Evolutionary conservation across 2,329 filamentous ascomycete species (phyloP).

Genomic region (Decorospora gaudefroyi): DNA sequence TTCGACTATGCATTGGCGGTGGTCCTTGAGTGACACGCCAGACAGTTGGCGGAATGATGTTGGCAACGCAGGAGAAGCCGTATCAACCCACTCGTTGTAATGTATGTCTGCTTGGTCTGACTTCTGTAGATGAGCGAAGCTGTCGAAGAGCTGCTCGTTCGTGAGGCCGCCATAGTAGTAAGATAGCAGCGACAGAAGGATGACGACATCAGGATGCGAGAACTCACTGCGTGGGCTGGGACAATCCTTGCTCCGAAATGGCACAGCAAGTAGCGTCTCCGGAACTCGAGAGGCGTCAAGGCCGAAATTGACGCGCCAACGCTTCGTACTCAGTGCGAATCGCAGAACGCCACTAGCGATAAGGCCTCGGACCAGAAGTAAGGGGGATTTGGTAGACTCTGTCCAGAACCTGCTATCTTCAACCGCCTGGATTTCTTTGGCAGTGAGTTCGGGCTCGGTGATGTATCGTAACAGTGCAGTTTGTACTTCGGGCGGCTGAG

Average conservation of each 20-base stretch:
- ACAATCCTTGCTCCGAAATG: conserved; percentile 67
- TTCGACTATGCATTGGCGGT: conserved; percentile 50
- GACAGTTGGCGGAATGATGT: conserved; percentile 47
- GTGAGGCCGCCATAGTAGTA: conserved; percentile 68
- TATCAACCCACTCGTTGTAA: conserved; percentile 57
- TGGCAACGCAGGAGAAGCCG: conserved; percentile 31
- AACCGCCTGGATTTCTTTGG: conserved; percentile 41
- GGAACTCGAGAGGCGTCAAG: conserved; percentile 57
- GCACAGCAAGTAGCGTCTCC: conserved; percentile 59
- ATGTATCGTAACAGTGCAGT: conserved; percentile 53
- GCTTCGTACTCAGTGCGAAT: conserved; percentile 60
- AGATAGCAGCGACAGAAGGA: conserved; percentile 66
- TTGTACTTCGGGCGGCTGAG: conserved; percentile 38
- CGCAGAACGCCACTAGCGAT: conserved; percentile 60
- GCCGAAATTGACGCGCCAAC: conserved; percentile 70
- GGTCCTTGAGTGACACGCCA: conserved; percentile 53
- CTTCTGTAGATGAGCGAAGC: conserved; percentile 55
- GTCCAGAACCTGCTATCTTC: conserved; percentile 35
- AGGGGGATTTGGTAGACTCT: conserved; percentile 33
- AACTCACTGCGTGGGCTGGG: conserved; percentile 67
- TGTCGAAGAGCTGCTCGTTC: conserved; percentile 55
- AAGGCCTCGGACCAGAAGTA: conserved; percentile 61
- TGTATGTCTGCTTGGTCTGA: conserved; percentile 59
- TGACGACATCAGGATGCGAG: conserved; percentile 69
- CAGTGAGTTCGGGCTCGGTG: conserved; percentile 53